Evolutionary conservation across 495 filamentous ascomycete species (phyloP), one percentile per base, ranked within the genome.

Genomic region (Talaromyces proteolyticus): DNA sequence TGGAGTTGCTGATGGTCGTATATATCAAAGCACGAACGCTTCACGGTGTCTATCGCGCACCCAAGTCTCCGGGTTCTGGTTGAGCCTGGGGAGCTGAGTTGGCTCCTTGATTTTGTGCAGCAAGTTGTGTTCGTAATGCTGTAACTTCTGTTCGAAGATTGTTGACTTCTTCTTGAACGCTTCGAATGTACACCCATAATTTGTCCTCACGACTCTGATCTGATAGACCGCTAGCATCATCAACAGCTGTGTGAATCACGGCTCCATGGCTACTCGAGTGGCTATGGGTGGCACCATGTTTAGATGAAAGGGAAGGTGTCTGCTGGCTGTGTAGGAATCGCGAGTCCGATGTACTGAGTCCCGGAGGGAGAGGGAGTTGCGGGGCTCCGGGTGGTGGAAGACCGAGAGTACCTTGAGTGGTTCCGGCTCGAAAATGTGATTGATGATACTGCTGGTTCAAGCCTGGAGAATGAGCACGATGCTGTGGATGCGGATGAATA

Each of bases 391-490:
- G 43, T 16, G 62, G 68, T 6, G 69, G 66, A 18, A 72, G 59
- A 16, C 68, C 67, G 23, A 58, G 42, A 40, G 65, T 57, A 14
- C 60, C 37, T 43, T 62, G 58, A 25, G 41, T 3, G 26, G 59
- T 43, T 14, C 61, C 65, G 21, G 66, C 70, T 49, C 86, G 78
- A 25, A 72, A 87, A 25, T 86, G 76, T 43, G 81, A 74, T 47
- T 86, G 86, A 49, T 85, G 82, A 51, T 83, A 75, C 42, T 88
- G 80, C 34, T 83, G 79, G 6, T 78, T 77, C 51, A 89, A 62
- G 53, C 80, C 82, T 10, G 89, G 87, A 6, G 88, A 90, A 49
- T 87, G 77, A 46, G 82, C 78, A 22, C 81, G 77, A 53, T 75
- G 77, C 22, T 65, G 54, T 39, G 63, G 66, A 24, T 51, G 49